phyloP scores from a whole-genome alignment of 352 stramenopile species.

The Globisporangium emineosum region DNA sequence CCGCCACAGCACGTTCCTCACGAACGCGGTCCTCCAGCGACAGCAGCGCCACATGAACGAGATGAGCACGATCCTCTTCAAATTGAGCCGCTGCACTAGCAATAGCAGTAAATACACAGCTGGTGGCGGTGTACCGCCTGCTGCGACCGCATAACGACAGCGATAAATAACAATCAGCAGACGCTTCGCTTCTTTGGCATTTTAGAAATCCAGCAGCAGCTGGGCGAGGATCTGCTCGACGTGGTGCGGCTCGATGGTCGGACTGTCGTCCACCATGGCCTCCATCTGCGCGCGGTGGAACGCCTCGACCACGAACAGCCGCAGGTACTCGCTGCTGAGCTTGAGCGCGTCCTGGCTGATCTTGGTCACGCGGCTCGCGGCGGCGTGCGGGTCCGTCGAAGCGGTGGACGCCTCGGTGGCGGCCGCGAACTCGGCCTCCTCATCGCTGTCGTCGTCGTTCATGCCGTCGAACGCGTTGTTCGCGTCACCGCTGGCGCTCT shows the following conservation, averaged over 20 bases:
- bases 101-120: not conserved
- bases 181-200: not conserved
- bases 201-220: slow-evolving; percentile 76
- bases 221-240: slow-evolving; percentile 81
- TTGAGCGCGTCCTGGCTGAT: slow-evolving; percentile 74
- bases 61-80: slow-evolving; percentile 24
- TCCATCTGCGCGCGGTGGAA: slow-evolving; percentile 81
- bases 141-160: not conserved
- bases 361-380: slow-evolving; percentile 50
- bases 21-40: slow-evolving; percentile 36
- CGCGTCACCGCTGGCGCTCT: not conserved
- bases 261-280: slow-evolving; percentile 82
- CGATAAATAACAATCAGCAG: not conserved
- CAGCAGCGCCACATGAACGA: slow-evolving; percentile 30
- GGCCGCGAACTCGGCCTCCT: slow-evolving; percentile 32
- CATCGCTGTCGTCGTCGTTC: slow-evolving; percentile 37
- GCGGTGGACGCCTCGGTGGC: slow-evolving; percentile 13
- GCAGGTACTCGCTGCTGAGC: slow-evolving; percentile 70
- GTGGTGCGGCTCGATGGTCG: slow-evolving; percentile 66
- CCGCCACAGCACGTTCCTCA: slow-evolving; percentile 48
- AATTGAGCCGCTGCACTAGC: slow-evolving; percentile 8
- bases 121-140: not conserved
- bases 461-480: slow-evolving; percentile 19
- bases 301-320: slow-evolving; percentile 74
- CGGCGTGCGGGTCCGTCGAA: slow-evolving; percentile 11